Percentiles rank a stretch among this genome's conserved stretches.
These are phyloP conservation scores for Irineochytrium annulatum DNA, from an alignment of 192 early-diverging fungal genomes.

Conservation along the genomic window DNA sequence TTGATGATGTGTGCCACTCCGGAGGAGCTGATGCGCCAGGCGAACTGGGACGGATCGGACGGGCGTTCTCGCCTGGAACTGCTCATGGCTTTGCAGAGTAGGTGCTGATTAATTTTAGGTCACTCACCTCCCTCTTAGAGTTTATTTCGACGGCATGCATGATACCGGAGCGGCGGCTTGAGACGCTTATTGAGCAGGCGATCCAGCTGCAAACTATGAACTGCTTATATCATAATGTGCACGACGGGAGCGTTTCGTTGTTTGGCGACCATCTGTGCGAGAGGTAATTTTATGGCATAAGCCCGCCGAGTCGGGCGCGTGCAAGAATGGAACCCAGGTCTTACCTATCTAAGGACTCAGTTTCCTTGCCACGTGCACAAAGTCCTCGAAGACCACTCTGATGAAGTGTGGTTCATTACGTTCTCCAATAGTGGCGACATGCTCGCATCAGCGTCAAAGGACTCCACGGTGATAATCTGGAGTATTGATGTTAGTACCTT, in stretches of 20 bases:
- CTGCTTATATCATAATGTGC: conserved; percentile 81
- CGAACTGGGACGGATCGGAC: conserved; percentile 76
- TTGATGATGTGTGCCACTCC: conserved; percentile 65
- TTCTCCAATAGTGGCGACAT: conserved; percentile 86
- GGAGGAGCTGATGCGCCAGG: conserved; percentile 62
- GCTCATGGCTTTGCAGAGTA: conserved; percentile 66
- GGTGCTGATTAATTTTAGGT: conserved; percentile 2
- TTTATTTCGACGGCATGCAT: conserved; percentile 75
- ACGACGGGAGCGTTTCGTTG: conserved; percentile 55
- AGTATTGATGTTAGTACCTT: conserved; percentile 50
- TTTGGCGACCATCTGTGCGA: conserved; percentile 72
- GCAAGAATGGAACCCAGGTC: neutral
- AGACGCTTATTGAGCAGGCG: conserved; percentile 79
- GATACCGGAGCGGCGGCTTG: conserved; percentile 84
- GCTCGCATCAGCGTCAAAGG: conserved; percentile 88
- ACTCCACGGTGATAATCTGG: conserved; percentile 88
- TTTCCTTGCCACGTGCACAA: conserved; percentile 18
- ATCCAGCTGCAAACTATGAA: conserved; percentile 63
- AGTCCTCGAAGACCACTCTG: conserved; percentile 67
- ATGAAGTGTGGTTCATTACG: conserved; percentile 95
- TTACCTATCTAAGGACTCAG: conserved; percentile 1
- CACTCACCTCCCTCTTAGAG: conserved; percentile 45
- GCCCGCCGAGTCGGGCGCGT: neutral
- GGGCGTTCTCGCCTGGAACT: conserved; percentile 65
- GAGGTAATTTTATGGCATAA: no score